phyloP scores from a whole-genome alignment of 495 filamentous ascomycete species.

The Penicillium argentinense region DNA sequence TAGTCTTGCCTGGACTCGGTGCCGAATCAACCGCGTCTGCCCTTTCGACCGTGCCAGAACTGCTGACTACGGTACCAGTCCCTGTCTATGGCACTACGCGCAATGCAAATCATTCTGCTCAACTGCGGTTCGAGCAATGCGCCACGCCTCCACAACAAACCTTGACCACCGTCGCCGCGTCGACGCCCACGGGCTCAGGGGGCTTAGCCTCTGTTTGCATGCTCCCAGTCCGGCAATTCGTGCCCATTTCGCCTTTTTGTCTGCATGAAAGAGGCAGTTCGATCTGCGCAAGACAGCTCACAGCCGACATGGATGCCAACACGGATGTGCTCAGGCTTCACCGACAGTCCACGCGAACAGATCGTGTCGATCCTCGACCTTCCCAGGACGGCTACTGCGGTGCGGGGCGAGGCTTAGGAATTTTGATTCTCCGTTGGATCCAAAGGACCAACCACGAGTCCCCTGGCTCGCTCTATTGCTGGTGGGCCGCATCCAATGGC shows the following conservation, averaged over 20 bases:
- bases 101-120: neutral
- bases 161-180: neutral
- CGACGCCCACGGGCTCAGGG: neutral
- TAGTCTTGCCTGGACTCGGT: too few species aligned
- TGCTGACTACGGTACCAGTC: neutral
- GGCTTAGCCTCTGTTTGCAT: neutral
- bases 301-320: too few species aligned
- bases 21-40: neutral
- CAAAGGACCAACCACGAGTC: too few species aligned
- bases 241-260: too few species aligned
- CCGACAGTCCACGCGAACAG: neutral
- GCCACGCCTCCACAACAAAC: neutral
- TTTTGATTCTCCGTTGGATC: neutral
- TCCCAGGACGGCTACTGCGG: neutral
- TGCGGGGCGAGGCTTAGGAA: neutral
- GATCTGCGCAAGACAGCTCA: too few species aligned
- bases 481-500: too few species aligned
- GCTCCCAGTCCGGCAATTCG: too few species aligned
- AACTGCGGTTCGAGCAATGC: neutral
- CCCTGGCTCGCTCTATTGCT: neutral
- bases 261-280: too few species aligned
- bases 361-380: neutral
- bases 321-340: neutral
- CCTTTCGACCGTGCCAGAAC: neutral
- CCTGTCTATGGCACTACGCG: neutral